phyloP scores from a whole-genome alignment of 176 grass and related monocot species.

The Avena eriantha region DNA sequence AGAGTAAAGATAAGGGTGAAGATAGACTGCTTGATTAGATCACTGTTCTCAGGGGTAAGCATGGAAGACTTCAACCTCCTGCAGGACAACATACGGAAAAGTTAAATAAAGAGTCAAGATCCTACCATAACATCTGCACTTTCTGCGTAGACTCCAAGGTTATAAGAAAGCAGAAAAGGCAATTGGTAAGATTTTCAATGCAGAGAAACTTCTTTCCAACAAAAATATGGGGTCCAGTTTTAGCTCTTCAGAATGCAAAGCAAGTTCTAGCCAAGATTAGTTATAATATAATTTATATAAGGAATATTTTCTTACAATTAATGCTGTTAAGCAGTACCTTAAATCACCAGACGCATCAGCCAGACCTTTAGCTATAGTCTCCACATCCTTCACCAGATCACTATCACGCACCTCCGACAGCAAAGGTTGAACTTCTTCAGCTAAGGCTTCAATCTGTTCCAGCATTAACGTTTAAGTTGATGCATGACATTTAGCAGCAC shows the following conservation, averaged over 20 bases:
- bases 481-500: constrained; percentile 24
- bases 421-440: constrained; percentile 91
- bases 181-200: not conserved
- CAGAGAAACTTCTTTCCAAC: constrained; percentile 3
- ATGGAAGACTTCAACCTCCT: constrained; percentile 83
- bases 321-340: constrained; percentile 55
- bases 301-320: not conserved
- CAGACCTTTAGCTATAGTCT: constrained; percentile 86
- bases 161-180: not conserved
- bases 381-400: constrained; percentile 88
- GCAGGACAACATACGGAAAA: constrained; percentile 31
- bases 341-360: constrained; percentile 81
- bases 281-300: not conserved
- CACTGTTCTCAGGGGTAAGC: constrained; percentile 81
- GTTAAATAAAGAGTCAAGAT: not conserved
- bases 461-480: constrained; percentile 59
- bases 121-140: not conserved
- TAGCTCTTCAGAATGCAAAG: not conserved
- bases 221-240: not conserved
- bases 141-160: not conserved
- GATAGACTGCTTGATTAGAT: constrained; percentile 87
- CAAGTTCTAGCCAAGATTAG: not conserved
- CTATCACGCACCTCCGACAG: constrained; percentile 75
- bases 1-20: constrained; percentile 92
- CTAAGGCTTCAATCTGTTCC: constrained; percentile 89